A percentile compares a stretch with the other conserved stretches of the same genome.
These are phyloP conservation scores for Lactifluus subvellereus DNA, from an alignment of 768 basidiomycete genomes.

Conservation along the genomic window DNA sequence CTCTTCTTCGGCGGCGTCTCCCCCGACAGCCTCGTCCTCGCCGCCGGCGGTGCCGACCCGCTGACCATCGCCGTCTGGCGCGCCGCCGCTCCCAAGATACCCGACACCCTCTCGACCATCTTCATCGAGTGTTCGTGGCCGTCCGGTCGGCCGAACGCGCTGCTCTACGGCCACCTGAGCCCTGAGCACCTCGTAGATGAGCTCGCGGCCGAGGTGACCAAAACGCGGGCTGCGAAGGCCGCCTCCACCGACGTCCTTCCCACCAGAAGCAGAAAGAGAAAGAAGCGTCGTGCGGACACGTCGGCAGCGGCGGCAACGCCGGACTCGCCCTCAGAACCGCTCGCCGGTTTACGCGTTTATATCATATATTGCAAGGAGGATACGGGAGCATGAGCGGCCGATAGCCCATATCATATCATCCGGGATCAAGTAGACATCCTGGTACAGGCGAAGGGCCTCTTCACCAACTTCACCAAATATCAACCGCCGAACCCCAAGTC, in stretches of 20 bases:
- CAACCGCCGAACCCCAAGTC: no score
- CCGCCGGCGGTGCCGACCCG: conserved; percentile 32
- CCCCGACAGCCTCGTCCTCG: conserved; percentile 62
- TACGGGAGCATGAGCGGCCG: conserved; percentile 40
- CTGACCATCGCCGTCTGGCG: conserved; percentile 73
- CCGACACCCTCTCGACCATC: conserved; percentile 60
- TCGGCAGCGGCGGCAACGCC: conserved; percentile 20
- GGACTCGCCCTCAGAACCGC: conserved; percentile 35
- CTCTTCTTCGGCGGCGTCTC: conserved; percentile 95
- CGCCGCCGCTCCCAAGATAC: conserved; percentile 71
- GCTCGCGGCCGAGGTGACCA: conserved; percentile 66
- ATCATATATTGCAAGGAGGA: conserved; percentile 85
- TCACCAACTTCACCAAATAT: no score
- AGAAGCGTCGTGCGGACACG: conserved; percentile 36
- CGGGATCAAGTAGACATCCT: conserved; percentile 63
- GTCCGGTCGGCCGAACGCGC: conserved; percentile 56
- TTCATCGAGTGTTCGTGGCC: conserved; percentile 96
- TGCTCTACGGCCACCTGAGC: conserved; percentile 80
- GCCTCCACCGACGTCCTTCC: background rate
- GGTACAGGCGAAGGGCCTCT: conserved; percentile 50
- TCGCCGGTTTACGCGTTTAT: conserved; percentile 62
- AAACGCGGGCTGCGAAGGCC: conserved; percentile 32
- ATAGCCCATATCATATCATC: conserved; percentile 65
- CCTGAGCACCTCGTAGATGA: conserved; percentile 78
- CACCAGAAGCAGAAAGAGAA: conserved; percentile 33